Conservation (phyloP, 73 alveolate species). For the Paramecium sonneborni region DNA sequence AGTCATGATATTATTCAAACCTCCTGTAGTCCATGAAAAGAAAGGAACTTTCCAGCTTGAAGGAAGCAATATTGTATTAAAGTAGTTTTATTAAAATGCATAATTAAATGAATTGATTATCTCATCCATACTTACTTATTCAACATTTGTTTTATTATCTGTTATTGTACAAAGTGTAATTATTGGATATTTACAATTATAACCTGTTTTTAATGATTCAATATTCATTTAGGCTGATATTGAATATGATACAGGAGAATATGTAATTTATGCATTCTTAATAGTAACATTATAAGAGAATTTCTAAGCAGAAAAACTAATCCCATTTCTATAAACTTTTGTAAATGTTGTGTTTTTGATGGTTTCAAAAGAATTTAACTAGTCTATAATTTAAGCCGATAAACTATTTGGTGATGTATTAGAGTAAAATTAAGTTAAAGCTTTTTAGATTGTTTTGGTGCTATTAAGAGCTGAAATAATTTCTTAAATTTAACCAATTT, state of each 20-base stretch:
- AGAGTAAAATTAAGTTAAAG: not conserved
- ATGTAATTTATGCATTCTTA: not conserved
- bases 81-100: not conserved
- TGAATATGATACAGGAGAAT: conserved; percentile 4
- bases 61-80: not conserved
- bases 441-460: not conserved
- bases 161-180: not conserved
- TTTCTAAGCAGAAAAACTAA: not conserved
- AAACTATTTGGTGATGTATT: not conserved
- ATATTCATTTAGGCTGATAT: not conserved
- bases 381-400: not conserved
- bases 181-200: not conserved
- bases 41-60: conserved; percentile 1
- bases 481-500: not conserved
- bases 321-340: not conserved
- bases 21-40: conserved; percentile 51
- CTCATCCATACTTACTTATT: not conserved
- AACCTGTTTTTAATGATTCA: not conserved
- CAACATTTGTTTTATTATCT: not conserved
- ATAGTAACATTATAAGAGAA: not conserved
- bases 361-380: not conserved
- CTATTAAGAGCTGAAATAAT: not conserved
- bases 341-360: not conserved
- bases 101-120: conserved; percentile 9
- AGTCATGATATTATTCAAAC: not conserved